A percentile compares a stretch with the other conserved stretches of the same genome.
Conservation (phyloP, 768 basidiomycete genomes). For the Daedaleopsis sinensis region DNA sequence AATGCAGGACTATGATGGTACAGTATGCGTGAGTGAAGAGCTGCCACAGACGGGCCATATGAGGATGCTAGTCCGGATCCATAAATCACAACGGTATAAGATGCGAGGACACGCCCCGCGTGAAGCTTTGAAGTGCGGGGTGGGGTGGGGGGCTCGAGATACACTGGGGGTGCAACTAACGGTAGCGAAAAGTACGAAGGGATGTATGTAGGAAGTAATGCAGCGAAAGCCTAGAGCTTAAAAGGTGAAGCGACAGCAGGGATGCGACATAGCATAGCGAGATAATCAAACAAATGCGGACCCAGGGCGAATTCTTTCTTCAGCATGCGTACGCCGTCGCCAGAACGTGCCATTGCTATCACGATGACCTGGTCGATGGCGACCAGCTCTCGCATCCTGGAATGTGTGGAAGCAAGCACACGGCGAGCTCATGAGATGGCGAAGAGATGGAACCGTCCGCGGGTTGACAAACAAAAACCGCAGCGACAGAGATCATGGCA, state of each 20-base stretch:
- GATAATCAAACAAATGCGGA: conserved; percentile 17
- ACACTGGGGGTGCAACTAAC: neutral
- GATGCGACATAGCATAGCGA: conserved; percentile 24
- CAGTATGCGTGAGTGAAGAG: conserved; percentile 12
- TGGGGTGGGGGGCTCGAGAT: neutral
- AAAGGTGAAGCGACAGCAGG: neutral
- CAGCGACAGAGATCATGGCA: neutral
- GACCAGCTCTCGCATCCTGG: too few relatives aligned
- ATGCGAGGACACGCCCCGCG: neutral
- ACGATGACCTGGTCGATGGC: neutral
- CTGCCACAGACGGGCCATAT: neutral
- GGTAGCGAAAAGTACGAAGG: neutral
- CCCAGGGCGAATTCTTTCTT: neutral
- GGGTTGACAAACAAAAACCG: too few relatives aligned
- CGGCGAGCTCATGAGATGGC: too few relatives aligned
- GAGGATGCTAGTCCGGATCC: neutral
- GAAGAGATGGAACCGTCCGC: too few relatives aligned
- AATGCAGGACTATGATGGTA: conserved; percentile 18
- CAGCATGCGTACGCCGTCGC: neutral
- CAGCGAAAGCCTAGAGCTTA: neutral
- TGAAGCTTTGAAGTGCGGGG: neutral
- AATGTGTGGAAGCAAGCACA: too few relatives aligned
- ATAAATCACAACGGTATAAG: neutral
- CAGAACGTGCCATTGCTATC: neutral
- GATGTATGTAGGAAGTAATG: neutral